Evolutionary conservation across 2,329 filamentous ascomycete genomes (phyloP).

Genomic region (Akanthomyces muscarius): DNA sequence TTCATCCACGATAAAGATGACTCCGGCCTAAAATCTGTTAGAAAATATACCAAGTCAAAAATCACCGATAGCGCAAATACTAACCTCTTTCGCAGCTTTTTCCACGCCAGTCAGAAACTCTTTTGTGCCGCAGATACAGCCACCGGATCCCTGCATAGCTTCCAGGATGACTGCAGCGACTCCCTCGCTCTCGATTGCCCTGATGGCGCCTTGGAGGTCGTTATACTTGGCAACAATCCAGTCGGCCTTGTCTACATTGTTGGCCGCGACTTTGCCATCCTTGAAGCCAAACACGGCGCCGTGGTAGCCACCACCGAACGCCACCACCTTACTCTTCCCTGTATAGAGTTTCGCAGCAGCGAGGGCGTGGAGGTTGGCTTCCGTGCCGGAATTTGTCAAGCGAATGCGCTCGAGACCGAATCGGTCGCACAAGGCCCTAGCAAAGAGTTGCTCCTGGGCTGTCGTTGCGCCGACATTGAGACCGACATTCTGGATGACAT

Average conservation of each 20-base stretch:
- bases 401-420: conserved; percentile 55
- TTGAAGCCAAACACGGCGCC: conserved; percentile 36
- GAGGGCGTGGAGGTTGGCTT: conserved; percentile 59
- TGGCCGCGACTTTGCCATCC: conserved; percentile 32
- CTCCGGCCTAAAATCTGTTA: conserved; percentile 35
- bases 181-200: conserved; percentile 40
- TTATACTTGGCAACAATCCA: conserved; percentile 62
- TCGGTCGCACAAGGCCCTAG: conserved; percentile 47
- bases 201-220: conserved; percentile 44
- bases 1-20: conserved; percentile 65
- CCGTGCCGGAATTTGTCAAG: conserved; percentile 64
- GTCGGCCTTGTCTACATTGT: conserved; percentile 48
- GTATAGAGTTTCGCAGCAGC: conserved; percentile 48
- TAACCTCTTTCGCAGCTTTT: conserved; percentile 38
- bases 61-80: neutral
- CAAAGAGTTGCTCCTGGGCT: conserved; percentile 47
- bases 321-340: conserved; percentile 44
- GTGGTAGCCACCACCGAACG: conserved; percentile 44
- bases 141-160: conserved; percentile 61
- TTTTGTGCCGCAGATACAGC: conserved; percentile 46
- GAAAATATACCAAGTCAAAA: neutral
- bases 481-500: conserved; percentile 43
- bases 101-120: conserved; percentile 53
- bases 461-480: conserved; percentile 53
- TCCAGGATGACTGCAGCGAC: conserved; percentile 64